Percentiles rank a stretch among this genome's conserved stretches.
Evolutionary conservation across 2,329 filamentous ascomycete genomes (phyloP).

Genomic region (Pseudogymnoascus sp.): DNA sequence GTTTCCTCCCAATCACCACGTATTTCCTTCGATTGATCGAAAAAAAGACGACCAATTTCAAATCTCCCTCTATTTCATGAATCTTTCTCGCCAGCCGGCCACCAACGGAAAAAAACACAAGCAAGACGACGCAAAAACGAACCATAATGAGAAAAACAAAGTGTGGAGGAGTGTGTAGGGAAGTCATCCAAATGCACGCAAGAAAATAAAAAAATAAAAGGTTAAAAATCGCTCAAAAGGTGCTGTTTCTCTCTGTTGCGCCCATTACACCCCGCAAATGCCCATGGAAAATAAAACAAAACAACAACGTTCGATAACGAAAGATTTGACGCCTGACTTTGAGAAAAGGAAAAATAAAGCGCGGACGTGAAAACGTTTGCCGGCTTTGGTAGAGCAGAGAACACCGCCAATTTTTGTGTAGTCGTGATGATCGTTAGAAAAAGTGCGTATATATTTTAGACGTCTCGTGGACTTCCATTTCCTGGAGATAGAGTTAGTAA

Average conservation of each 20-base stretch:
- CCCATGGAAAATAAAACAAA: not conserved
- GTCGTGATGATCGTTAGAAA: conserved; percentile 51
- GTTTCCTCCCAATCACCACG: not conserved
- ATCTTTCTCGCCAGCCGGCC: not conserved
- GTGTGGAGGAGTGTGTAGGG: not conserved
- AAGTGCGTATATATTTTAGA: conserved; percentile 99
- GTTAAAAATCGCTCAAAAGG: conserved; percentile 2
- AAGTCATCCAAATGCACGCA: conserved; percentile 6
- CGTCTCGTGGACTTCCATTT: conserved; percentile 99
- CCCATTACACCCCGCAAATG: conserved; percentile 7
- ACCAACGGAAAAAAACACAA: not conserved
- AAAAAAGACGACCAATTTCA: not conserved
- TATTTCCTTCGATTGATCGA: not conserved
- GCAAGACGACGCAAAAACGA: not conserved
- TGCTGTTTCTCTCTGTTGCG: conserved; percentile 7
- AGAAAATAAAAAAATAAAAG: not conserved
- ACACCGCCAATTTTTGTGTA: conserved; percentile 6
- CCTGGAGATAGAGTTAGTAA: conserved; percentile 56
- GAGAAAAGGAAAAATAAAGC: not conserved
- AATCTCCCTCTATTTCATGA: not conserved
- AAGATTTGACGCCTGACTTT: not conserved
- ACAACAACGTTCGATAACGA: not conserved
- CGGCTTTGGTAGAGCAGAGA: conserved; percentile 3
- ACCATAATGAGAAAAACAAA: conserved; percentile 6
- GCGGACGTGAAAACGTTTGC: not conserved